A percentile compares a stretch with the other conserved stretches of the same genome.
Evolutionary conservation across 768 basidiomycete species (phyloP).

Genomic region (Hericium alpestre): DNA sequence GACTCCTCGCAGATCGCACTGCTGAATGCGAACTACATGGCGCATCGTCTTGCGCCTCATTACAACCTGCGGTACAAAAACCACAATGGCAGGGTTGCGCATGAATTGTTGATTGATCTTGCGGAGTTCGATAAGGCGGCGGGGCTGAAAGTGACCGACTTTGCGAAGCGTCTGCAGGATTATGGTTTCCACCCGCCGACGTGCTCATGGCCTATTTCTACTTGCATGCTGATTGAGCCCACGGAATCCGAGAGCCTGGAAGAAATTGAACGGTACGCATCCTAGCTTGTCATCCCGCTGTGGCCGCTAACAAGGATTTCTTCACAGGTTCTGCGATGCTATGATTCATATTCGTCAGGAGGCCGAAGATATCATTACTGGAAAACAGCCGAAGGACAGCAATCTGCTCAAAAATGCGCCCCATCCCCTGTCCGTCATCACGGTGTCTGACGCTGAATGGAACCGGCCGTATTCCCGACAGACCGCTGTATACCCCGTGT

Average conservation of each 20-base stretch:
- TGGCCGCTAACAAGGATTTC: neutral
- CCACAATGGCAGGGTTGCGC: slow-evolving; percentile 83
- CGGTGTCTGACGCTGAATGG: slow-evolving; percentile 73
- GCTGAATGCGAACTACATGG: slow-evolving; percentile 96
- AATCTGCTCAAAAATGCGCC: slow-evolving; percentile 93
- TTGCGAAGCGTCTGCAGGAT: slow-evolving; percentile 93
- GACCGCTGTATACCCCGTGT: slow-evolving; percentile 81
- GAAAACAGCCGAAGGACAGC: slow-evolving; percentile 83
- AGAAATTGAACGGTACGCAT: slow-evolving; percentile 70
- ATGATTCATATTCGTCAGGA: slow-evolving; percentile 95
- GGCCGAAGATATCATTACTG: slow-evolving; percentile 76
- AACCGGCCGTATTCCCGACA: slow-evolving; percentile 87
- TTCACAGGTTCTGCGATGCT: slow-evolving; percentile 83
- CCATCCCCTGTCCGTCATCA: slow-evolving; percentile 71
- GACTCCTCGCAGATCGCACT: slow-evolving; percentile 81
- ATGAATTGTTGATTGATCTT: slow-evolving; percentile 91
- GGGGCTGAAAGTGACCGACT: slow-evolving; percentile 88
- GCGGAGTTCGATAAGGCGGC: slow-evolving; percentile 89
- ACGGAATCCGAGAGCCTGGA: slow-evolving; percentile 93
- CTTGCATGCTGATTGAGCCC: slow-evolving; percentile 96
- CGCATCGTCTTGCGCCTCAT: slow-evolving; percentile 70
- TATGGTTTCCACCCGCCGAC: slow-evolving; percentile 96
- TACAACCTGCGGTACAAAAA: slow-evolving; percentile 89
- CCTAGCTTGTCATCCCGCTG: neutral
- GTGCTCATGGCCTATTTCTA: slow-evolving; percentile 95